Base-by-base conservation (phyloP, 2,329 filamentous ascomycete species). In the Fusarium falciforme region DNA sequence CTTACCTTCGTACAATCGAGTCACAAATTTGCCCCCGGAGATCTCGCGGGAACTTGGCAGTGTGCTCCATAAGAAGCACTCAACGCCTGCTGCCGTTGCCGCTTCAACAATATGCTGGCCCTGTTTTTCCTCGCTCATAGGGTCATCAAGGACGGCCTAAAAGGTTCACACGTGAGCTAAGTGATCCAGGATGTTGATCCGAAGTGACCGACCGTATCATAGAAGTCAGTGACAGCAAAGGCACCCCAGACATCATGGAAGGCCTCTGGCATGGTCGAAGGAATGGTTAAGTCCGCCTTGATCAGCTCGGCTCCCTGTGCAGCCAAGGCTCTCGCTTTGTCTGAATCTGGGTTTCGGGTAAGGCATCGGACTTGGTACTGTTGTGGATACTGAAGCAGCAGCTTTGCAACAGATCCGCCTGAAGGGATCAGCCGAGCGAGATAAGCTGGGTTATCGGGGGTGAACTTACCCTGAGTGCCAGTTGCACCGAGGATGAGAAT, bases 121-220 rank as follows among this genome's bases (percentile, higher is more conserved):
- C 44, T 71, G 68, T 17, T 69, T 71, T 54, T 71, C 68, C 22
- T 71, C 68, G 6, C 68, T 71, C 68, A 71, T 71, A 5, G 68
- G 68, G 27, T 71, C 68, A 35, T 71, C 68, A 10, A 71, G 66
- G 3, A 71, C 68, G 17, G 54, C 22, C 68, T 71, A 8, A 25
- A 22, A n/a, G 10, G 17, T 20, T 12, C 6, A 57, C n/a, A 36
- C n/a, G 2, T 57, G 31, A 22, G 47, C 58, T 17, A 65, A 14
- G n/a, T 6, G 5, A 8, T 31, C 29, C 2, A 8, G 10, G 10
- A 31, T 14, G 6, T 10, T 11, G 16, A 33, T 3, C 7, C 2
- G 14, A n/a, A 42, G 22, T 9, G 49, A 66, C 66, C 9, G 2
- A 69, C 68, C n/a, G 68, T 71, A 44, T 71, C 68, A 36, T 71